Conservation (phyloP, 2,329 filamentous ascomycete species). For the Proliferodiscus dingleyae region DNA sequence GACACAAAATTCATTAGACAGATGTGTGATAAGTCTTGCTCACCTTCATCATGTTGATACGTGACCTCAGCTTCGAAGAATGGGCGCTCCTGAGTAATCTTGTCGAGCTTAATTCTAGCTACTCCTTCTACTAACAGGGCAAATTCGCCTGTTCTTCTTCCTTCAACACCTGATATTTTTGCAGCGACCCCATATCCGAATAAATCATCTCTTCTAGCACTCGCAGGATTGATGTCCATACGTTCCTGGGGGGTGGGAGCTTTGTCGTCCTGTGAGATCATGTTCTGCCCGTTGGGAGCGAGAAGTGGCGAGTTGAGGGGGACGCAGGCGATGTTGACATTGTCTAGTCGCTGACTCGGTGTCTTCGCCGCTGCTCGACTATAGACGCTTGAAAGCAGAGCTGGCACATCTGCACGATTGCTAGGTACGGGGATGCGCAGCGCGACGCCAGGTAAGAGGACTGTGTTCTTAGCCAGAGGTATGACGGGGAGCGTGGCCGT, state of each 20-base stretch:
- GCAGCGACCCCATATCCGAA: conserved; percentile 79
- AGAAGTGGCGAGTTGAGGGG: conserved; percentile 75
- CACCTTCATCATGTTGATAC: conserved; percentile 66
- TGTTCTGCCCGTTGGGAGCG: conserved; percentile 66
- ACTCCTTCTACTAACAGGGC: conserved; percentile 82
- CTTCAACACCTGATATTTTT: conserved; percentile 74
- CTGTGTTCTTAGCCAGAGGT: conserved; percentile 71
- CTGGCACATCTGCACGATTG: conserved; percentile 79
- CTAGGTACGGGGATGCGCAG: conserved; percentile 77
- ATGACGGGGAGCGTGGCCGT: conserved; percentile 62
- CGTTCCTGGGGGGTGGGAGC: conserved; percentile 27
- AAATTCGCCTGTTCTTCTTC: conserved; percentile 69
- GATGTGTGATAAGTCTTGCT: no score
- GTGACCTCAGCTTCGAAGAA: conserved; percentile 81
- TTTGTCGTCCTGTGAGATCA: conserved; percentile 61
- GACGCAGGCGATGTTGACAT: conserved; percentile 79
- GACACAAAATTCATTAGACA: not conserved
- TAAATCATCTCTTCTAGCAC: conserved; percentile 65
- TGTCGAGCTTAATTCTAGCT: conserved; percentile 69
- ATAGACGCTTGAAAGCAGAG: conserved; percentile 81
- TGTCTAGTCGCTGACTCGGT: conserved; percentile 56
- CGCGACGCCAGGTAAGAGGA: conserved; percentile 81
- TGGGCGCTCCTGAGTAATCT: conserved; percentile 69
- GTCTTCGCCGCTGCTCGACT: conserved; percentile 67
- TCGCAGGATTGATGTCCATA: conserved; percentile 49